Evolutionary conservation across 23 red algal species (phyloP), one percentile per base, ranked within the genome.

Genomic region (Rhodosorus marinus): DNA sequence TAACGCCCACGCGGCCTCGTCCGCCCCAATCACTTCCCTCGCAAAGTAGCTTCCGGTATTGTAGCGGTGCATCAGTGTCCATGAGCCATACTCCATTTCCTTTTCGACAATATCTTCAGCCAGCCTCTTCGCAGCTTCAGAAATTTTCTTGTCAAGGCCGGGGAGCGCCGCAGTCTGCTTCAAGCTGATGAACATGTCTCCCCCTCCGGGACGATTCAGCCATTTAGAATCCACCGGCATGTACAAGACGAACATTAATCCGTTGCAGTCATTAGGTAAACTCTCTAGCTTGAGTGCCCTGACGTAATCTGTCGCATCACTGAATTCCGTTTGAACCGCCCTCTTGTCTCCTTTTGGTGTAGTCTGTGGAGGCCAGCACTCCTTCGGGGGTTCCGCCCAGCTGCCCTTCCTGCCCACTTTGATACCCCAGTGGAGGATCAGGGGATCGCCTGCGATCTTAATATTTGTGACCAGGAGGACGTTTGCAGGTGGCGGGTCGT

Each of bases 31-130:
- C 28, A 63, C 35, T 30, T 55, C 69, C 25, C 57, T 52, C 15
- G 77, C 48, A n/a, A 92, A 45, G 49, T 92, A 60, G 31, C 61
- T 57, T 1, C 67, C 83, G 30, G 68, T 28, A 3, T 54, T 15
- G 31, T 92, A 92, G 8, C 83, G 65, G 47, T 92, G 83, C 83
- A 92, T 92, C 4, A 92, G 68, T 26, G 83, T 92, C 83, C 83
- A 92, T 47, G 83, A 92, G 17, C 74, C 74, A 34, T 80, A 92
- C 38, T 92, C 74, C 72, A 92, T 70, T 47, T 92, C 83, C 52
- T 58, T 51, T 43, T 92, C 83, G 24, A 92, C 72, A 7, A 92
- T 52, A 8, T 64, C 35, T n/a, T 92, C 72, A 6, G 75, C 31
- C 22, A 74, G 24, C 52, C 24, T 28, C 52, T 28, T 29, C 8